phyloP scores from a whole-genome alignment of 2,329 filamentous ascomycete species.

The Corniculantispora saksenae region DNA sequence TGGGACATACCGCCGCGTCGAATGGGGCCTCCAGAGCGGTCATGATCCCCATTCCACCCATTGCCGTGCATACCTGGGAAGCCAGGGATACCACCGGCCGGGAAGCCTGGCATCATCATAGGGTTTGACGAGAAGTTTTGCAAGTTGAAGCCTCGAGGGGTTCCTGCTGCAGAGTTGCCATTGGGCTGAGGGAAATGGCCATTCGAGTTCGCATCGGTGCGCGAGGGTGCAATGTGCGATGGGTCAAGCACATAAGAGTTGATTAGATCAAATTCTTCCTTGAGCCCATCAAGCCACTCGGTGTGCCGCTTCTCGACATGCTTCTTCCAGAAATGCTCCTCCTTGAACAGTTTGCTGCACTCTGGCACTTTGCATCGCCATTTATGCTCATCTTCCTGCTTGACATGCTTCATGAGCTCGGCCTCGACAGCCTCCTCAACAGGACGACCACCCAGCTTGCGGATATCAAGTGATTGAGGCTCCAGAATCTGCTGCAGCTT shows the following conservation, averaged over 20 bases:
- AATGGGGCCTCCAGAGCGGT: constrained; percentile 66
- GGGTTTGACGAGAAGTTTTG: constrained; percentile 66
- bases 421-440: constrained; percentile 84
- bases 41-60: constrained; percentile 55
- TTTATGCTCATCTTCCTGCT: constrained; percentile 97
- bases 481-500: constrained; percentile 92
- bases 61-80: constrained; percentile 53
- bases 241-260: constrained; percentile 95
- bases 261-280: constrained; percentile 85
- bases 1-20: constrained; percentile 63
- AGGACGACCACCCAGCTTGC: constrained; percentile 86
- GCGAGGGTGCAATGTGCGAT: constrained; percentile 88
- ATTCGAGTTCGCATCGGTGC: constrained; percentile 92
- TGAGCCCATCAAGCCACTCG: constrained; percentile 81
- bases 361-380: constrained; percentile 96
- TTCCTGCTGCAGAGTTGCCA: constrained; percentile 75
- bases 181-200: constrained; percentile 87
- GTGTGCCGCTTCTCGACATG: constrained; percentile 94
- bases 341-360: constrained; percentile 96
- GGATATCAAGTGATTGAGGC: constrained; percentile 81
- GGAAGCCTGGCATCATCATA: constrained; percentile 64
- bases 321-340: constrained; percentile 95
- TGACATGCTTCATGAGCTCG: constrained; percentile 83
- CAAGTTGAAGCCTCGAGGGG: constrained; percentile 88
- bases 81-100: constrained; percentile 51